phyloP scores from a whole-genome alignment of 176 grass and related monocot species.

The Canna indica region DNA sequence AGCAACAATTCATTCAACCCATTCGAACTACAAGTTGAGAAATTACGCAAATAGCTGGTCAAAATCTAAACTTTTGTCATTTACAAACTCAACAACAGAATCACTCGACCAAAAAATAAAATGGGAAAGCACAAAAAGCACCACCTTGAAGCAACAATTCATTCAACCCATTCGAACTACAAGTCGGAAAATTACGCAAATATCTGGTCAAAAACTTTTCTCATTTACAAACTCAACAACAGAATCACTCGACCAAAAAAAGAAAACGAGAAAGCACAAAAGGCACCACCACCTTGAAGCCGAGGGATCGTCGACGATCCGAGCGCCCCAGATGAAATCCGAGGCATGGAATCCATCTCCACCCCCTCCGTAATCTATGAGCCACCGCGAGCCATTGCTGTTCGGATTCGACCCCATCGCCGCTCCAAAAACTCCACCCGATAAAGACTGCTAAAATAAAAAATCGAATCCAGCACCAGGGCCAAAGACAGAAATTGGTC shows the following conservation, averaged over 20 bases:
- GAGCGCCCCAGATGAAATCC: slow-evolving; percentile 7
- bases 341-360: not conserved
- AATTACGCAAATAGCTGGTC: too few species aligned
- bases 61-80: too few species aligned
- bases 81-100: too few species aligned
- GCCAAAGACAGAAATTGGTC: too few species aligned
- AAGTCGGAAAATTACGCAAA: too few species aligned
- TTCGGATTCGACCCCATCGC: not conserved
- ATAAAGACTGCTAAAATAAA: too few species aligned
- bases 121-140: not conserved
- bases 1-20: too few species aligned
- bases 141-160: slow-evolving; percentile 15
- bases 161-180: too few species aligned
- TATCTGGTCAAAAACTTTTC: too few species aligned
- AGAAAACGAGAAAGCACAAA: not conserved
- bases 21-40: too few species aligned
- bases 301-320: not conserved
- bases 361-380: not conserved
- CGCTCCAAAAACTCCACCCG: not conserved
- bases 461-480: too few species aligned
- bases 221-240: too few species aligned
- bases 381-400: not conserved
- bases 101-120: not conserved
- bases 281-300: slow-evolving; percentile 8
- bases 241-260: not conserved